Evolutionary conservation across 1,139 yeast genomes (phyloP).

Genomic region (Zygoascus sp.): DNA sequence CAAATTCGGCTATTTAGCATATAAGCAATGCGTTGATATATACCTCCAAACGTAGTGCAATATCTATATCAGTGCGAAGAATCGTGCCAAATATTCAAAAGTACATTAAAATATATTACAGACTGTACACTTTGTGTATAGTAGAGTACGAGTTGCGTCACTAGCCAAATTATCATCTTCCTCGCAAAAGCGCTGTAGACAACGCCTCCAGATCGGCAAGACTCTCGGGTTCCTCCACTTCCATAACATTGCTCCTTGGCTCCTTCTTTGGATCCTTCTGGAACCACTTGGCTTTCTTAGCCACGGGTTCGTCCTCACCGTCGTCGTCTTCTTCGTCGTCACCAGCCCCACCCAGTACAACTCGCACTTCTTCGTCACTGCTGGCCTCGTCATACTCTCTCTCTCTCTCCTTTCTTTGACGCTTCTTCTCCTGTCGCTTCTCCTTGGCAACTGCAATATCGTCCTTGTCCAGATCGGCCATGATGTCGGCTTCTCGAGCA

Average conservation of each 20-base stretch:
- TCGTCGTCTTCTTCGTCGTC: conserved; percentile 18
- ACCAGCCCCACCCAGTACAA: conserved; percentile 28
- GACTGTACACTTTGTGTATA: no score
- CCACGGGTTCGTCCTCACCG: conserved; percentile 19
- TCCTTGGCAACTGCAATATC: conserved; percentile 82
- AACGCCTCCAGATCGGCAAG: conserved; percentile 91
- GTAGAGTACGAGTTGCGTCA: no score
- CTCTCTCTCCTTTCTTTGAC: conserved; percentile 79
- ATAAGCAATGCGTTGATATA: no score
- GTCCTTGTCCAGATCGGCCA: conserved; percentile 66
- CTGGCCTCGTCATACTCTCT: conserved; percentile 43
- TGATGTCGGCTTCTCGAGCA: conserved; percentile 56
- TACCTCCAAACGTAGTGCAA: no score
- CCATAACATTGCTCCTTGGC: conserved; percentile 44
- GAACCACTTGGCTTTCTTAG: conserved; percentile 24
- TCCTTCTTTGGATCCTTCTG: conserved; percentile 37
- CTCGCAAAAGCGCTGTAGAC: conserved; percentile 55
- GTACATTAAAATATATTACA: no score
- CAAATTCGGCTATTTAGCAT: no score
- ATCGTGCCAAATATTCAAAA: no score
- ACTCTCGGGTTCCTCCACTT: conserved; percentile 82
- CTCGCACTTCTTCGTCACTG: conserved; percentile 41
- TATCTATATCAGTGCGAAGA: no score
- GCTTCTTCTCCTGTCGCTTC: conserved; percentile 82
- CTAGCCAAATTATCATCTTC: neutral